phyloP scores from a whole-genome alignment of 495 filamentous ascomycete genomes.

The Neurospora terricola region DNA sequence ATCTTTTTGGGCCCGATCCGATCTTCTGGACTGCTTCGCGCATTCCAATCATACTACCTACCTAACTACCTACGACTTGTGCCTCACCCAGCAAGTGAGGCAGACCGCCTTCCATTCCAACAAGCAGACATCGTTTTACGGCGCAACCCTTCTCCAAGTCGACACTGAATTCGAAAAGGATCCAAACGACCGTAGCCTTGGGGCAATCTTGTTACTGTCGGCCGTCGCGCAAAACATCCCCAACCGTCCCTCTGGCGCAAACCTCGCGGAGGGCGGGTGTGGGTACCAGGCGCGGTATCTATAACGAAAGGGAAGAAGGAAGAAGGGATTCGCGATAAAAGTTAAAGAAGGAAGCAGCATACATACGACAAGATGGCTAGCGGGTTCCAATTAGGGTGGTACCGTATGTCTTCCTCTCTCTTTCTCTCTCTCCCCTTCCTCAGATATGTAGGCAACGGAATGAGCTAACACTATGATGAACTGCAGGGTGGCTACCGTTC shows the following conservation, averaged over 20 bases:
- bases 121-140: not conserved
- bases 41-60: not conserved
- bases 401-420: conserved; percentile 26
- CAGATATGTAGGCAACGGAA: not conserved
- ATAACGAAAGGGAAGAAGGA: not conserved
- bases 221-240: conserved; percentile 1
- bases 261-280: conserved; percentile 31
- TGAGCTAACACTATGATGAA: conserved; percentile 7
- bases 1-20: not conserved
- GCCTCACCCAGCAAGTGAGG: not conserved
- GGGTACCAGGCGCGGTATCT: conserved; percentile 17
- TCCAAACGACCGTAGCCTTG: not conserved
- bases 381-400: conserved; percentile 36
- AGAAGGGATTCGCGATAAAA: not conserved
- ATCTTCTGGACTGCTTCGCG: not conserved
- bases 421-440: not conserved
- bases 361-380: not conserved
- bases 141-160: not conserved
- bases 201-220: not conserved
- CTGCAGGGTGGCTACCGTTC: conserved; percentile 76
- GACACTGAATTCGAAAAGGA: not conserved
- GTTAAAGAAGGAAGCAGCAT: conserved; percentile 15
- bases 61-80: not conserved
- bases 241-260: conserved; percentile 11
- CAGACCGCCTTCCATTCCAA: not conserved